Evolutionary conservation across 2,329 filamentous ascomycete genomes (phyloP).

Genomic region (Fusarium camptoceras): DNA sequence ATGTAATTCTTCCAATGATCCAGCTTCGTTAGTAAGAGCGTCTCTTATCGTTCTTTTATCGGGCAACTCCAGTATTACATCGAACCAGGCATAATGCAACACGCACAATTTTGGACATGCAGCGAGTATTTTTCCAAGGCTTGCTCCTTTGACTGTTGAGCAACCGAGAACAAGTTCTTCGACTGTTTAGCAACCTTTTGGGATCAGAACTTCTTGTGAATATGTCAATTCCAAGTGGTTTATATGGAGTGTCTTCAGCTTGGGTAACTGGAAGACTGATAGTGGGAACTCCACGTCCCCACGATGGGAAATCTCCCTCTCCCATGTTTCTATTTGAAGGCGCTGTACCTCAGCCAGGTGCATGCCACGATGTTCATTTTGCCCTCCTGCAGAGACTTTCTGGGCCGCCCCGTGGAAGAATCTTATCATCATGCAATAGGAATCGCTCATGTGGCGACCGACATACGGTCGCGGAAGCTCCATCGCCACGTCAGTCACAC

Average conservation of each 20-base stretch:
- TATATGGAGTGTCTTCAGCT: neutral
- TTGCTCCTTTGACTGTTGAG: neutral
- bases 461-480: neutral
- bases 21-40: neutral
- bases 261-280: neutral
- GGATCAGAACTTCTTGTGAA: neutral
- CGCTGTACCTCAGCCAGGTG: neutral
- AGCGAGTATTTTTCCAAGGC: neutral
- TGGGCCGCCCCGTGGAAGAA: neutral
- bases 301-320: neutral
- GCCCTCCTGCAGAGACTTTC: neutral
- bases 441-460: neutral
- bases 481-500: neutral
- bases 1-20: neutral
- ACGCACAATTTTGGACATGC: neutral
- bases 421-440: neutral
- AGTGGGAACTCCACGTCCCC: neutral
- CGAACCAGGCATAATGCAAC: neutral
- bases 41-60: neutral
- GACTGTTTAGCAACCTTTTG: neutral
- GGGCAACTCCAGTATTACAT: accelerated
- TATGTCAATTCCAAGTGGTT: neutral
- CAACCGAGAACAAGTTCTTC: neutral
- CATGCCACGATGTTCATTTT: no score
- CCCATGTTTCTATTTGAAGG: neutral